Conservation (phyloP, 2,329 filamentous ascomycete species). For the Tolypocladium tundrense region DNA sequence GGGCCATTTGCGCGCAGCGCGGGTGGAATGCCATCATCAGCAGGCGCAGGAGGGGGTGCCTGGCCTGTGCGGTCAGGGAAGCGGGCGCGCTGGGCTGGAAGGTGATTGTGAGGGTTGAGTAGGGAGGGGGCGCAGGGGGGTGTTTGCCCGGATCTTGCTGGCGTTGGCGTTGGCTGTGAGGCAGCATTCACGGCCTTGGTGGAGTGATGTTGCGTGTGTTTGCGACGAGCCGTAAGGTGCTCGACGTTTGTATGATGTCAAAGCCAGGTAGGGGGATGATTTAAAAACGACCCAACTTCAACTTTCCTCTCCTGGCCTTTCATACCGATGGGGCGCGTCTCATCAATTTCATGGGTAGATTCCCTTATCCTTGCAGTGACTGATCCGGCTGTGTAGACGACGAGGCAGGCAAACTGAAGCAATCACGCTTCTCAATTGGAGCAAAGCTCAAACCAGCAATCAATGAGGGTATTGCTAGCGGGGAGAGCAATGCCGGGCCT, state of each 20-base stretch:
- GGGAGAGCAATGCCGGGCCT: too few relatives aligned
- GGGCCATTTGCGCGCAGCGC: slow-evolving; percentile 63
- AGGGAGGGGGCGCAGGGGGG: neutral
- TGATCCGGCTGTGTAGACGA: neutral
- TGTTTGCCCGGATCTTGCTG: neutral
- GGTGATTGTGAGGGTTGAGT: slow-evolving; percentile 49
- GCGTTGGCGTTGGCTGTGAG: neutral
- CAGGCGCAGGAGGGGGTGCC: slow-evolving; percentile 54
- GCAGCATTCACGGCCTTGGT: neutral
- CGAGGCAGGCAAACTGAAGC: neutral
- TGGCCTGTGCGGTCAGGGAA: slow-evolving; percentile 66
- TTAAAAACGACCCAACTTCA: neutral
- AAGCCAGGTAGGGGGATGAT: neutral
- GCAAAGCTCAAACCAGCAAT: neutral
- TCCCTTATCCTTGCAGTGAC: neutral
- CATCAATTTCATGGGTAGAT: neutral
- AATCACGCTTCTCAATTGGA: neutral
- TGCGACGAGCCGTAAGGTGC: neutral
- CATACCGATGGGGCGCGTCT: neutral
- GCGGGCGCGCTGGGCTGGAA: slow-evolving; percentile 60
- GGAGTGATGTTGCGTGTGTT: neutral
- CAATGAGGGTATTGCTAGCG: too few relatives aligned
- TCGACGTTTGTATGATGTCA: neutral
- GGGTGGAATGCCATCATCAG: slow-evolving; percentile 67
- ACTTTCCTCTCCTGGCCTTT: neutral